These are phyloP conservation scores for Trametes maxima DNA, from an alignment of 768 basidiomycete genomes.

Conservation along the genomic window DNA sequence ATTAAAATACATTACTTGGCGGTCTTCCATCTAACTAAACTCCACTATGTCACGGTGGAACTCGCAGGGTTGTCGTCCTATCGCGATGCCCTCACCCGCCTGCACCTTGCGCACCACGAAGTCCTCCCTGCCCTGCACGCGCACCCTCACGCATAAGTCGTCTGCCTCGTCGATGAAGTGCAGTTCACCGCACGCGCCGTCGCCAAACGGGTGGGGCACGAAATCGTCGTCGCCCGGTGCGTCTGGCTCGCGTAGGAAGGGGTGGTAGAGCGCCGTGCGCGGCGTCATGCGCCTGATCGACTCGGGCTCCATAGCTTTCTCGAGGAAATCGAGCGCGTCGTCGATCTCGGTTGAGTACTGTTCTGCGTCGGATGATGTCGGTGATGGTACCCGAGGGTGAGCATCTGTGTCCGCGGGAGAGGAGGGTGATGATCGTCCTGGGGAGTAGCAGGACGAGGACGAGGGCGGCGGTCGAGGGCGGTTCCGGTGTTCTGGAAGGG, in stretches of 20 bases:
- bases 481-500: constrained; percentile 16
- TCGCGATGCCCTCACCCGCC: constrained; percentile 37
- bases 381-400: constrained; percentile 22
- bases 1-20: no score
- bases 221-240: constrained; percentile 60
- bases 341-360: constrained; percentile 58
- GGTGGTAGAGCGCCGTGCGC: constrained; percentile 71
- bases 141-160: constrained; percentile 52
- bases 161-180: constrained; percentile 68
- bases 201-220: constrained; percentile 68
- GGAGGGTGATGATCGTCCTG: constrained; percentile 24
- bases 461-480: constrained; percentile 33
- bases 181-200: constrained; percentile 63
- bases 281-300: constrained; percentile 79
- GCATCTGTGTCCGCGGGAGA: constrained; percentile 16
- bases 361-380: constrained; percentile 37
- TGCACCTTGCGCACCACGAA: constrained; percentile 25
- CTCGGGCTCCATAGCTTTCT: constrained; percentile 73
- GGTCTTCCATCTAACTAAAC: neutral
- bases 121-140: constrained; percentile 34
- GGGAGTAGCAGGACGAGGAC: constrained; percentile 37
- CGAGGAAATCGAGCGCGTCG: constrained; percentile 74
- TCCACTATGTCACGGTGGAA: constrained; percentile 28
- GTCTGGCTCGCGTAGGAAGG: constrained; percentile 62
- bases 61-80: constrained; percentile 38